These are phyloP conservation scores for Delonix regia DNA, from an alignment of 306 rosid genomes.

Conservation along the genomic window DNA sequence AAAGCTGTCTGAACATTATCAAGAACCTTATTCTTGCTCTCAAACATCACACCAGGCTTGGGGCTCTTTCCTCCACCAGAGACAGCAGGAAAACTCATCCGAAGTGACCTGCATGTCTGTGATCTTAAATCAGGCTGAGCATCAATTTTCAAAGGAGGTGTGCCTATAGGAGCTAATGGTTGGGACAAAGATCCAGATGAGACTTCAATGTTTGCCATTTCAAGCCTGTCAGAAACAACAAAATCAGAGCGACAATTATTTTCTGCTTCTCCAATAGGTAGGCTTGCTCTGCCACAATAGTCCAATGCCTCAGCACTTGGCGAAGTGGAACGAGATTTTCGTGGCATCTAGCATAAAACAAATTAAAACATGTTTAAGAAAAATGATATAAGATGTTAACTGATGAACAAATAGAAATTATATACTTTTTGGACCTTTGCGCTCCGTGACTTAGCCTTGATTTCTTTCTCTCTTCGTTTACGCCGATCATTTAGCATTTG, in stretches of 20 bases:
- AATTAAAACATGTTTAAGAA: slow-evolving; percentile 11
- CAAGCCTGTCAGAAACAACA: slow-evolving; percentile 58
- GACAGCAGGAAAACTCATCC: slow-evolving; percentile 54
- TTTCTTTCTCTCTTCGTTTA: slow-evolving; percentile 88
- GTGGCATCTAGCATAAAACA: slow-evolving; percentile 55
- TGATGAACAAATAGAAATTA: slow-evolving; percentile 24
- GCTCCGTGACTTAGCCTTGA: slow-evolving; percentile 79
- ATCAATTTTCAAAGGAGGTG: slow-evolving; percentile 83
- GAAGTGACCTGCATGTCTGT: slow-evolving; percentile 65
- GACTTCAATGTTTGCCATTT: slow-evolving; percentile 52
- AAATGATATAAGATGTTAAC: slow-evolving; percentile 18
- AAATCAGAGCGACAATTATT: slow-evolving; percentile 49
- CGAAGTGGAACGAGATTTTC: slow-evolving; percentile 57
- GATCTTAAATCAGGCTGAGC: slow-evolving; percentile 65
- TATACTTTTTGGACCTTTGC: slow-evolving; percentile 58
- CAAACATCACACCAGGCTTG: slow-evolving; percentile 57
- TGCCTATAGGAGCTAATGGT: slow-evolving; percentile 88
- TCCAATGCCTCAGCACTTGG: slow-evolving; percentile 44
- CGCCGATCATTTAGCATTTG: slow-evolving; percentile 97
- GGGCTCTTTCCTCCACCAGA: slow-evolving; percentile 56
- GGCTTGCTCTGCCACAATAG: slow-evolving; percentile 54
- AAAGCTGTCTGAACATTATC: slow-evolving; percentile 70
- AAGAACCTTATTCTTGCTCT: slow-evolving; percentile 67
- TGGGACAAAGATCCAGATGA: slow-evolving; percentile 74
- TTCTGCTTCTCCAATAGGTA: slow-evolving; percentile 50